phyloP scores from a whole-genome alignment of 805 yeast species.

The Dipodascopsis tothii region DNA sequence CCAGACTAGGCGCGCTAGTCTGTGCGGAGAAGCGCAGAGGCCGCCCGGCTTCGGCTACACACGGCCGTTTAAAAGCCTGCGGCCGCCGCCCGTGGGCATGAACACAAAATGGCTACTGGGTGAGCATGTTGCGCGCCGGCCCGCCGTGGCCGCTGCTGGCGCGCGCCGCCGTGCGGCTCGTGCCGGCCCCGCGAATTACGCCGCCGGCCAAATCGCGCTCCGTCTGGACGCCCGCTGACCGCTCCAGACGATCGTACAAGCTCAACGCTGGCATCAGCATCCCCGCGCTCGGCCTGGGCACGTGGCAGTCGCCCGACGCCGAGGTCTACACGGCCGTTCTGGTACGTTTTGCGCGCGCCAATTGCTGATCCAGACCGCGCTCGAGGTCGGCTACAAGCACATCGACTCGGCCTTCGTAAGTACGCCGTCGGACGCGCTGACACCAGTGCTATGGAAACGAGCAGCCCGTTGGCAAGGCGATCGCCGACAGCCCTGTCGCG shows the following conservation, averaged over 20 bases:
- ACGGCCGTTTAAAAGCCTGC: too few species aligned
- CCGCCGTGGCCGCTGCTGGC: too few species aligned
- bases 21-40: too few species aligned
- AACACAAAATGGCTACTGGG: too few species aligned
- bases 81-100: too few species aligned
- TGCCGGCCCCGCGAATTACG: too few species aligned
- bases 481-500: constrained; percentile 42
- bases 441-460: constrained; percentile 50
- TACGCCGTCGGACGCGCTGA: constrained; percentile 38
- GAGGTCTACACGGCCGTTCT: constrained; percentile 51
- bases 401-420: constrained; percentile 58
- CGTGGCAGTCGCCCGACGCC: constrained; percentile 55
- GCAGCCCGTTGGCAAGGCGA: constrained; percentile 48
- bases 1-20: too few species aligned
- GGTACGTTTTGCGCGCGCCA: constrained; percentile 1
- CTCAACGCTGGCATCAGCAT: constrained; percentile 58
- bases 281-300: constrained; percentile 67
- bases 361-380: constrained; percentile 29
- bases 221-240: too few species aligned
- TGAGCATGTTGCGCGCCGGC: too few species aligned
- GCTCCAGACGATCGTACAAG: constrained; percentile 27
- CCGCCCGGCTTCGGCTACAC: too few species aligned
- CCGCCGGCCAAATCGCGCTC: too few species aligned
- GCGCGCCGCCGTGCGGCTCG: too few species aligned
- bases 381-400: constrained; percentile 60